Evolutionary conservation across 2,329 filamentous ascomycete genomes (phyloP).

Genomic region (Xylariales sp.): DNA sequence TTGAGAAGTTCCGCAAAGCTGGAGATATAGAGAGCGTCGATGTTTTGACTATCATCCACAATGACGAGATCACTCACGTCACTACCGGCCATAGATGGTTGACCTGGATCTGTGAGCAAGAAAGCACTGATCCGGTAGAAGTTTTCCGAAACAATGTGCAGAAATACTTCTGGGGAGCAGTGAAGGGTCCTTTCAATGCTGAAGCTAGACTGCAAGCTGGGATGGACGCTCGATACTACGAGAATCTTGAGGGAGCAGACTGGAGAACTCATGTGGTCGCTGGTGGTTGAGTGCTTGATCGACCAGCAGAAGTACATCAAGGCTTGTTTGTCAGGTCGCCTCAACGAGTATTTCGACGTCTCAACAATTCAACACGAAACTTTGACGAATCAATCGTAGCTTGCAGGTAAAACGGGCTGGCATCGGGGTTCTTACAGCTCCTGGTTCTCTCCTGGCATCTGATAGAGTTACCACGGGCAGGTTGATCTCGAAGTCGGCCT

Average conservation of each 20-base stretch:
- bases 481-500: neutral
- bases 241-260: constrained; percentile 24
- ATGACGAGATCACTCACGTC: constrained; percentile 44
- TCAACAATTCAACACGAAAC: too few relatives aligned
- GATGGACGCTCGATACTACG: constrained; percentile 38
- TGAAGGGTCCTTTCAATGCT: constrained; percentile 40
- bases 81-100: constrained; percentile 43
- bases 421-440: too few relatives aligned
- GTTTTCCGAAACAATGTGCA: constrained; percentile 39
- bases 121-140: constrained; percentile 37
- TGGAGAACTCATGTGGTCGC: constrained; percentile 24
- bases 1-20: constrained; percentile 39
- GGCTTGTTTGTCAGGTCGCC: too few relatives aligned
- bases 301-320: too few relatives aligned
- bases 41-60: constrained; percentile 38
- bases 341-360: too few relatives aligned
- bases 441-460: too few relatives aligned
- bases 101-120: constrained; percentile 41
- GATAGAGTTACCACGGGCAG: too few relatives aligned
- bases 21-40: constrained; percentile 36
- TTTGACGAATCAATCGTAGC: too few relatives aligned
- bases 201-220: constrained; percentile 39
- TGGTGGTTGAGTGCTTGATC: constrained; percentile 13
- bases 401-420: too few relatives aligned
- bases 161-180: constrained; percentile 34